Evolutionary conservation across 208 protist species (phyloP).

Genomic region (Wallacemonas sp.): DNA sequence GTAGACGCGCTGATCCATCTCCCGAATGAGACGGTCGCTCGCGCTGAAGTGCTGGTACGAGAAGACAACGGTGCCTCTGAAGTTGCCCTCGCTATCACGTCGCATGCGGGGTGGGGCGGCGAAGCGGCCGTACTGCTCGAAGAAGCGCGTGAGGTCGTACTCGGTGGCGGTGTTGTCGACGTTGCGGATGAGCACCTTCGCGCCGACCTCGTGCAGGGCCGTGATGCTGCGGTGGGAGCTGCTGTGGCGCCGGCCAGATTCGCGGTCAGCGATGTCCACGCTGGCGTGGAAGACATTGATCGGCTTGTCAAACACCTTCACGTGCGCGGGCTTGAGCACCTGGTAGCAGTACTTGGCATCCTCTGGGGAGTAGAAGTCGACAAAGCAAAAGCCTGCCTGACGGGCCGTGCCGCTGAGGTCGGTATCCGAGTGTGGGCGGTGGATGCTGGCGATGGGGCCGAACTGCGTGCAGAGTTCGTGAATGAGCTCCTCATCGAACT

Average conservation of each 20-base stretch:
- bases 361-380: slow-evolving; percentile 71
- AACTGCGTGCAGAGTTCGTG: slow-evolving; percentile 87
- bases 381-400: slow-evolving; percentile 72
- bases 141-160: slow-evolving; percentile 81
- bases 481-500: slow-evolving; percentile 76
- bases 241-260: slow-evolving; percentile 19
- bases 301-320: slow-evolving; percentile 75
- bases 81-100: slow-evolving; percentile 74
- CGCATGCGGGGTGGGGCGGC: slow-evolving; percentile 85
- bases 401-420: slow-evolving; percentile 52
- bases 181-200: slow-evolving; percentile 81
- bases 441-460: slow-evolving; percentile 71
- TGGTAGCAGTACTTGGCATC: slow-evolving; percentile 92
- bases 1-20: slow-evolving; percentile 73
- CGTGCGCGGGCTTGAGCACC: slow-evolving; percentile 51
- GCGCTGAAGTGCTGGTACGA: slow-evolving; percentile 78
- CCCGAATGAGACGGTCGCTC: slow-evolving; percentile 67
- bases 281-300: slow-evolving; percentile 71
- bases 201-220: slow-evolving; percentile 79
- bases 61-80: slow-evolving; percentile 69
- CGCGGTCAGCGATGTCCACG: slow-evolving; percentile 43
- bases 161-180: slow-evolving; percentile 66
- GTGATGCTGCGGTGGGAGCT: slow-evolving; percentile 11
- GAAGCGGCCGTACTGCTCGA: slow-evolving; percentile 78
- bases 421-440: slow-evolving; percentile 44